Evolutionary conservation across 2,329 filamentous ascomycete genomes (phyloP).

Genomic region (Fusarium tanahbumbuense): DNA sequence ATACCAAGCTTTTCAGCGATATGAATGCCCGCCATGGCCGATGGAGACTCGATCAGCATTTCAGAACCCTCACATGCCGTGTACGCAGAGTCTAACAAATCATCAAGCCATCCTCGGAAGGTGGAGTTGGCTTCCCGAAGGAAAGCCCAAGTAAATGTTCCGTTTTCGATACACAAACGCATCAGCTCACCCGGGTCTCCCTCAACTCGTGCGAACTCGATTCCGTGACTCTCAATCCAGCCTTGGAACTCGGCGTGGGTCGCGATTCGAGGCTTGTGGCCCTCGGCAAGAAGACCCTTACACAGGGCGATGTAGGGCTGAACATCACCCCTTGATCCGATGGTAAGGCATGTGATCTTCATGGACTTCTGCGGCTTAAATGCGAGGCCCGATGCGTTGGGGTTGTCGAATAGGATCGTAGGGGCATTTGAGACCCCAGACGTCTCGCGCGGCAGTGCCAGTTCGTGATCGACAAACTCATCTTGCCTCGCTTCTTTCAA

Average conservation of each 20-base stretch:
- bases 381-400: slow-evolving; percentile 85
- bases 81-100: slow-evolving; percentile 85
- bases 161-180: slow-evolving; percentile 95
- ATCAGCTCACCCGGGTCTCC: slow-evolving; percentile 95
- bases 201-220: slow-evolving; percentile 88
- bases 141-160: slow-evolving; percentile 95
- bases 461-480: slow-evolving; percentile 62
- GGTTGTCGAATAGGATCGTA: slow-evolving; percentile 89
- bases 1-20: slow-evolving; percentile 93
- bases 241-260: slow-evolving; percentile 90
- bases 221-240: slow-evolving; percentile 93
- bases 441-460: slow-evolving; percentile 60
- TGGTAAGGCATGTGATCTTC: slow-evolving; percentile 91
- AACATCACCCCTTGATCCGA: slow-evolving; percentile 94
- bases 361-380: slow-evolving; percentile 87
- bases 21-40: slow-evolving; percentile 97
- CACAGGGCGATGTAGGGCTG: slow-evolving; percentile 98
- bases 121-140: slow-evolving; percentile 86
- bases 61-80: slow-evolving; percentile 86
- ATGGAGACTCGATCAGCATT: slow-evolving; percentile 92
- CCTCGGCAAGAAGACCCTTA: slow-evolving; percentile 88
- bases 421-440: slow-evolving; percentile 68
- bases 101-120: slow-evolving; percentile 95
- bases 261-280: slow-evolving; percentile 87
- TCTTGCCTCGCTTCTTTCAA: slow-evolving; percentile 77